phyloP scores from a whole-genome alignment of 2,329 filamentous ascomycete genomes.

The Boeremia lycopersici region DNA sequence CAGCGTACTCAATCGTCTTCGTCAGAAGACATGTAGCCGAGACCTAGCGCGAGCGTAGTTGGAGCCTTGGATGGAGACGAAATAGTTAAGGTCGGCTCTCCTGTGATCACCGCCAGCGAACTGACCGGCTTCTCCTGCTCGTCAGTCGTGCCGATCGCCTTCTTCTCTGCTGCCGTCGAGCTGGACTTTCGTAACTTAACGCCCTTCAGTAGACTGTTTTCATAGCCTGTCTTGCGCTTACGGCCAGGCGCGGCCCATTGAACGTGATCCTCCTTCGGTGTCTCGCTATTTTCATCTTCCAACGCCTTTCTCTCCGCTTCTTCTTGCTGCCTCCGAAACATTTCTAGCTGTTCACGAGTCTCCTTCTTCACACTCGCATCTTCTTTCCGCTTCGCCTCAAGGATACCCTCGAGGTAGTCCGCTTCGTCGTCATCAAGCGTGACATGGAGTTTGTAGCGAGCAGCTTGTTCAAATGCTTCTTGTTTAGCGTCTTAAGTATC shows the following conservation, averaged over 20 bases:
- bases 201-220: slow-evolving; percentile 46
- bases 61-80: slow-evolving; percentile 23
- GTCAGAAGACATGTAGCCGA: slow-evolving; percentile 53
- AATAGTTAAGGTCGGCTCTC: slow-evolving; percentile 6
- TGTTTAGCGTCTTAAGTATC: slow-evolving; percentile 71
- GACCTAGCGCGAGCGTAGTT: slow-evolving; percentile 38
- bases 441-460: slow-evolving; percentile 76
- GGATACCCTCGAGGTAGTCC: slow-evolving; percentile 70
- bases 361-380: slow-evolving; percentile 64
- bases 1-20: slow-evolving; percentile 44
- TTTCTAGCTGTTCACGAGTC: slow-evolving; percentile 63
- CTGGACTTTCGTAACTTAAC: slow-evolving; percentile 53
- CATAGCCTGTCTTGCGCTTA: slow-evolving; percentile 58
- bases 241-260: slow-evolving; percentile 57
- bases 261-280: slow-evolving; percentile 49
- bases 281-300: slow-evolving; percentile 47
- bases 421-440: slow-evolving; percentile 79
- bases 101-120: background rate
- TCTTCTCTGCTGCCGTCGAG: slow-evolving; percentile 22
- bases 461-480: slow-evolving; percentile 83
- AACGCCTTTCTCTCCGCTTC: slow-evolving; percentile 60
- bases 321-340: slow-evolving; percentile 64
- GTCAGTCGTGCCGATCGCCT: background rate
- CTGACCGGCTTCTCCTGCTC: background rate
- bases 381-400: slow-evolving; percentile 62